Conservation (phyloP, 2,329 filamentous ascomycete genomes). For the Neocucurbitaria cava region DNA sequence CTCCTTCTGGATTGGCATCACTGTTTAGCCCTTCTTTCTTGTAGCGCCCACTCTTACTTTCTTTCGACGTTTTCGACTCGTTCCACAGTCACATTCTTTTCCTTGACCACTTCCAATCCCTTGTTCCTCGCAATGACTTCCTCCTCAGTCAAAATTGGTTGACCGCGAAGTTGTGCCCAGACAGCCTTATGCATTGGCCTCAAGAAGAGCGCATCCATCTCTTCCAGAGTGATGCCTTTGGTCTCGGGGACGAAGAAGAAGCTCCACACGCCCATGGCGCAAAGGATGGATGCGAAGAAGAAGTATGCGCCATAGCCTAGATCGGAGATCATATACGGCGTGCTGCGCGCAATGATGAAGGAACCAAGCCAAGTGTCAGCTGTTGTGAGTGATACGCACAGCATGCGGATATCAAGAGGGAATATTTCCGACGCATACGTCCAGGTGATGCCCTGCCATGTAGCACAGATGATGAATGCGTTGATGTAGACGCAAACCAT, state of each 20-base stretch:
- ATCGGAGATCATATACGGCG: slow-evolving; percentile 48
- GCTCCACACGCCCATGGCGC: slow-evolving; percentile 40
- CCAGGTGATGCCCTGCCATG: slow-evolving; percentile 53
- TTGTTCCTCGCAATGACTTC: slow-evolving; percentile 22
- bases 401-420: slow-evolving; percentile 50
- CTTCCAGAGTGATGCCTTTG: slow-evolving; percentile 39
- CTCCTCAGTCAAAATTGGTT: slow-evolving; percentile 24
- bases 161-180: slow-evolving; percentile 37
- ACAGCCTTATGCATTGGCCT: slow-evolving; percentile 38
- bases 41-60: no score
- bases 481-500: slow-evolving; percentile 65
- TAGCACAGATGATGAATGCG: slow-evolving; percentile 59
- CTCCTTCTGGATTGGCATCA: no score
- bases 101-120: slow-evolving; percentile 14
- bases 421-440: slow-evolving; percentile 60
- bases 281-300: slow-evolving; percentile 45
- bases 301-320: slow-evolving; percentile 50
- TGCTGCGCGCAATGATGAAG: slow-evolving; percentile 50
- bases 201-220: slow-evolving; percentile 42
- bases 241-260: slow-evolving; percentile 45
- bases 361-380: slow-evolving; percentile 50
- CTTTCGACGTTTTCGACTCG: slow-evolving; percentile 23
- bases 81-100: slow-evolving; percentile 29
- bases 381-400: slow-evolving; percentile 49
- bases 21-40: no score